Conservation (phyloP, 176 grass and related monocot genomes). For the bread wheat (Triticum aestivum) region DNA sequence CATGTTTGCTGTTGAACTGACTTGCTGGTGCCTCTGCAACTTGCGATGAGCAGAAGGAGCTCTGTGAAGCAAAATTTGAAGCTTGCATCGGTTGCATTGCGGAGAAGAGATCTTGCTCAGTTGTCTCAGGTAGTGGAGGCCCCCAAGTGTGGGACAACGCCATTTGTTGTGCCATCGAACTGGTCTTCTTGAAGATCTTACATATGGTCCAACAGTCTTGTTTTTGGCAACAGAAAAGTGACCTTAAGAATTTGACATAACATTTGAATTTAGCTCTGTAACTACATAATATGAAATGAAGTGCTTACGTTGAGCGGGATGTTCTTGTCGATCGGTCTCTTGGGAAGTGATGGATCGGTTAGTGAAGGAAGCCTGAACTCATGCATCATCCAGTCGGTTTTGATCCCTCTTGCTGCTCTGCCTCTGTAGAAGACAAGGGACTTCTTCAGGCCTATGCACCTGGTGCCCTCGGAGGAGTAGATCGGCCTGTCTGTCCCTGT, state of each 20-base stretch:
- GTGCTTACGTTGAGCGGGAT: slow-evolving; percentile 81
- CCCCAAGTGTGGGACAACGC: slow-evolving; percentile 61
- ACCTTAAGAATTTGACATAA: slow-evolving; percentile 9
- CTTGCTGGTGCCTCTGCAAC: slow-evolving; percentile 37
- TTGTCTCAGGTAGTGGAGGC: slow-evolving; percentile 37
- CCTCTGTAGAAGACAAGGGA: slow-evolving; percentile 98
- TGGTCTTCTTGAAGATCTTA: slow-evolving; percentile 95
- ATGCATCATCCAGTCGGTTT: slow-evolving; percentile 99
- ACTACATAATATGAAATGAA: background rate
- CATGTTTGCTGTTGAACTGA: slow-evolving; percentile 37
- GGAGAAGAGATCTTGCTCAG: slow-evolving; percentile 44
- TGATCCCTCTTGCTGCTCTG: slow-evolving; percentile 83
- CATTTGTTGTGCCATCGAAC: slow-evolving; percentile 67
- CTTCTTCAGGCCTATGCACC: slow-evolving; percentile 98
- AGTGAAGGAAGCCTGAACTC: slow-evolving; percentile 91
- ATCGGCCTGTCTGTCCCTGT: slow-evolving; percentile 97
- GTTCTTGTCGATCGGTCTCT: slow-evolving; percentile 65
- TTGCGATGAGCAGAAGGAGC: slow-evolving; percentile 43
- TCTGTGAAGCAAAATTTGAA: slow-evolving; percentile 55
- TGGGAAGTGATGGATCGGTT: slow-evolving; percentile 57
- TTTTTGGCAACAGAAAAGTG: slow-evolving; percentile 17
- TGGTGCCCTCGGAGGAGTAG: slow-evolving; percentile 75
- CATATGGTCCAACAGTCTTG: slow-evolving; percentile 97
- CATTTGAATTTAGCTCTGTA: slow-evolving; percentile 16
- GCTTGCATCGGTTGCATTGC: slow-evolving; percentile 31